These are phyloP conservation scores for Lycium barbarum DNA, from an alignment of 257 asterid genomes.

Conservation along the genomic window DNA sequence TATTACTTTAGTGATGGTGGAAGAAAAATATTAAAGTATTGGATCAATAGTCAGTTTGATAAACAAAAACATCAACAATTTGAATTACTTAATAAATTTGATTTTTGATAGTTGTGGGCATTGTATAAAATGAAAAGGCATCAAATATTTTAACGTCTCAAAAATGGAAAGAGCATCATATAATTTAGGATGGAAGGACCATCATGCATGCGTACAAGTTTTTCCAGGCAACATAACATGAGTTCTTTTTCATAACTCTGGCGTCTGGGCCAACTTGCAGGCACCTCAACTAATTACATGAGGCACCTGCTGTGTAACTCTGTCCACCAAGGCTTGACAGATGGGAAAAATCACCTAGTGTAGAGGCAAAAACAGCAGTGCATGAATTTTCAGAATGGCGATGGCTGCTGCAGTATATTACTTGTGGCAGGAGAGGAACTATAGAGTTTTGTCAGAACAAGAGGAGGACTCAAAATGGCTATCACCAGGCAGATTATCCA, in stretches of 20 bases:
- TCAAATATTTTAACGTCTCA: neutral
- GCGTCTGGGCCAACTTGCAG: neutral
- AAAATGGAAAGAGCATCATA: neutral
- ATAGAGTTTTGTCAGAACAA: too few relatives aligned
- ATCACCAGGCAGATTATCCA: too few relatives aligned
- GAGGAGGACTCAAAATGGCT: too few relatives aligned
- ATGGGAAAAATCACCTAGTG: too few relatives aligned
- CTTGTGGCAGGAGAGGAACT: too few relatives aligned
- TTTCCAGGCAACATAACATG: neutral
- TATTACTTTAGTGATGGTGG: too few relatives aligned
- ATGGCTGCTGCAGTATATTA: too few relatives aligned
- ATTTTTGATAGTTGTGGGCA: neutral
- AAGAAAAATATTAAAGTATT: neutral
- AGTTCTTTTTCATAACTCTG: too few relatives aligned
- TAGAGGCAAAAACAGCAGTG: too few relatives aligned
- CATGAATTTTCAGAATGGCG: too few relatives aligned
- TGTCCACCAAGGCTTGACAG: neutral
- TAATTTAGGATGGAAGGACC: neutral
- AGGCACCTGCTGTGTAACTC: neutral
- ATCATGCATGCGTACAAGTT: neutral
- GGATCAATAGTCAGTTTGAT: neutral
- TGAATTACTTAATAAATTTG: neutral
- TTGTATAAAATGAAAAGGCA: neutral
- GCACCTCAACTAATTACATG: neutral
- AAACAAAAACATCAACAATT: neutral